A percentile compares a stretch with the other conserved stretches of the same genome.
Conservation (phyloP, 108 stramenopile species). For the Cyclostephanos invisitatus region DNA sequence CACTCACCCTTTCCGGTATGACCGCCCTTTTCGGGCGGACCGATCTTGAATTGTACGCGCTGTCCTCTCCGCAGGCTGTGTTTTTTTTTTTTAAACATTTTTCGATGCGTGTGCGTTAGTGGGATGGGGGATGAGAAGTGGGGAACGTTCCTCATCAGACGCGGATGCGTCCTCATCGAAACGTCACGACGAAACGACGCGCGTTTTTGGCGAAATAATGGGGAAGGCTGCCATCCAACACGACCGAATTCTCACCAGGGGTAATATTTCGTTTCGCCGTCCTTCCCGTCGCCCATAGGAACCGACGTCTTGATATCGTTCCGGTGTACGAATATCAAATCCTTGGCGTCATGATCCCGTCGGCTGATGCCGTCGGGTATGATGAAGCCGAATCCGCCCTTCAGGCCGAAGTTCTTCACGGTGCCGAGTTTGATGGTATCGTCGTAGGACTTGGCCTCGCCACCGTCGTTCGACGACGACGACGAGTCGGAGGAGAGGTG, state of each 20-base stretch:
- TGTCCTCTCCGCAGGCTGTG: not conserved
- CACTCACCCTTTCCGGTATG: too few relatives aligned
- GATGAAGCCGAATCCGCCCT: slow-evolving; percentile 20
- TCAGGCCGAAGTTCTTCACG: slow-evolving; percentile 9
- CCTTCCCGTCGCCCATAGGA: not conserved
- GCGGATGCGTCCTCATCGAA: too few relatives aligned
- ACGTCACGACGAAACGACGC: too few relatives aligned
- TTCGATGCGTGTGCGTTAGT: not conserved
- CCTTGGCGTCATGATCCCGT: slow-evolving; percentile 1
- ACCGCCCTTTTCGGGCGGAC: not conserved
- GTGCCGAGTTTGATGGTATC: slow-evolving; percentile 4
- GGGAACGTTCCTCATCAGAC: not conserved
- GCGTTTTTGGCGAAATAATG: too few relatives aligned
- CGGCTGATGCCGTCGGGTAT: slow-evolving; percentile 22
- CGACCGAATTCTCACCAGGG: not conserved
- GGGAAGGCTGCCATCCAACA: too few relatives aligned
- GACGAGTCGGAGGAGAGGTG: too few relatives aligned
- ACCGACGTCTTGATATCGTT: not conserved
- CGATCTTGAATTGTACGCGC: slow-evolving; percentile 7
- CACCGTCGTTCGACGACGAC: too few relatives aligned
- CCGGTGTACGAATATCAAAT: slow-evolving; percentile 21
- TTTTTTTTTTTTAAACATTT: too few relatives aligned
- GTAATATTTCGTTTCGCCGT: not conserved
- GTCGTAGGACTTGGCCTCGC: too few relatives aligned
- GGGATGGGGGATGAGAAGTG: not conserved